Evolutionary conservation across 768 basidiomycete species (phyloP), one percentile per base, ranked within the genome.

Genomic region (Hortiboletus campestris): DNA sequence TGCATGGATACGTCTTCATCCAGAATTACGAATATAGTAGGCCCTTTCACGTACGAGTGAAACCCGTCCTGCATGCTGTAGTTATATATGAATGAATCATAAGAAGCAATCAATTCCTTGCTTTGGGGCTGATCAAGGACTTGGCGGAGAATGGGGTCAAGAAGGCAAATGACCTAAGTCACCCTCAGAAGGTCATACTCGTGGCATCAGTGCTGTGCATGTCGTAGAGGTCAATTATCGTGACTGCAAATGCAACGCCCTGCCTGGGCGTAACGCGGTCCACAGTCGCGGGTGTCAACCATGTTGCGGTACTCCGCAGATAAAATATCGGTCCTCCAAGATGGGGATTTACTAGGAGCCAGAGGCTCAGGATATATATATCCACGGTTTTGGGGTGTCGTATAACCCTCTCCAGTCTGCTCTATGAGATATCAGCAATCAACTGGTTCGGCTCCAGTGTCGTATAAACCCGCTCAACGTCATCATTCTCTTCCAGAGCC

Each of bases 401-500:
- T 38, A 25, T 45, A 20, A 19, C 28, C 20, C 39, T 36, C n/a
- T 49, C 20, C 48, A 59, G 44, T 29, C 14, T 61, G 49, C 46
- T 57, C 59, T 65, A 65, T 49, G 49, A 47, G 45, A 45, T 42
- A 58, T 60, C 60, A 52, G 58, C 67, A 32, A 71, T 50, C 20
- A 73, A 49, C 55, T 42, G 51, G 35, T 66, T 70, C 28, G 60
- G 55, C 40, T 79, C 79, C 50, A 78, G 55, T 25, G 78, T 83
- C 43, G 84, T 84, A 74, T 81, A 86, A 25, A 88, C 81, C 53
- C 76, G 77, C 53, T 81, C 69, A 13, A 80, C 80, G 63, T 88
- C 86, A 50, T 81, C 82, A 55, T 81, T 72, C 22, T 73, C 80
- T 67, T 85, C 83, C 47, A 88, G 67, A 6, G 74, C 77, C 41